Base-by-base conservation (phyloP, 192 early-diverging fungal genomes). In the Coemansia sp. region DNA sequence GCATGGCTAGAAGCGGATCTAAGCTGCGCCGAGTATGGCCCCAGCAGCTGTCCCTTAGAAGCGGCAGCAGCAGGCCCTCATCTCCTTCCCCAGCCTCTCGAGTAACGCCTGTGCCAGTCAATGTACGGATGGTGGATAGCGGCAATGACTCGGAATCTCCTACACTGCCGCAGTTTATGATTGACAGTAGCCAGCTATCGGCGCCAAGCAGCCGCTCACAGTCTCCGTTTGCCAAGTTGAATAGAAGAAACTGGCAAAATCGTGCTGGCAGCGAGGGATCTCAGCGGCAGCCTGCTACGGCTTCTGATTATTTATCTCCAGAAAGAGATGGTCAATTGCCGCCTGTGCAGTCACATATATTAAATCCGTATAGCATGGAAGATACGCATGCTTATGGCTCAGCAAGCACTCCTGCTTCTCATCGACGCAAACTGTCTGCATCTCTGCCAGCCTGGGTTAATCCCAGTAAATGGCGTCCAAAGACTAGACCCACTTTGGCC, bases 71-170 rank as follows among this genome's bases (percentile, higher is more conserved):
- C 11, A 47, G 46, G 21, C 53, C 58, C 15, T 45, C 41, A n/a
- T 57, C 67, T 11, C 63, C 63, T 2, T 12, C 20, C 12, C 26
- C 6, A 2, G 26, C 14, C 8, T 6, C 28, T 10, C 26, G 14
- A 6, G 14, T 0, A 16, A n/a, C 30, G 23, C 15, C 26, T 33
- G 44, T 35, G 1, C 45, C 48, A 0, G 43, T 60, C 15, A 45
- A 33, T 20, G 56, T 70, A 0, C 61, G 46, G 23, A 35, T 64
- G 26, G 55, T 70, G 2, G 68, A 61, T 28, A 63, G 57, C 23
- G 46, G 38, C 3, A 59, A 37, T 48, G 43, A 48, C 19, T 38
- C 46, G 8, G 33, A 49, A 36, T 35, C 30, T 15, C 35, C 28
- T 15, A 11, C 37, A 15, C 12, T 26, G 7, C 23, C 55, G 6